These are phyloP conservation scores for Castanea sativa DNA, from an alignment of 306 rosid genomes.

Conservation along the genomic window DNA sequence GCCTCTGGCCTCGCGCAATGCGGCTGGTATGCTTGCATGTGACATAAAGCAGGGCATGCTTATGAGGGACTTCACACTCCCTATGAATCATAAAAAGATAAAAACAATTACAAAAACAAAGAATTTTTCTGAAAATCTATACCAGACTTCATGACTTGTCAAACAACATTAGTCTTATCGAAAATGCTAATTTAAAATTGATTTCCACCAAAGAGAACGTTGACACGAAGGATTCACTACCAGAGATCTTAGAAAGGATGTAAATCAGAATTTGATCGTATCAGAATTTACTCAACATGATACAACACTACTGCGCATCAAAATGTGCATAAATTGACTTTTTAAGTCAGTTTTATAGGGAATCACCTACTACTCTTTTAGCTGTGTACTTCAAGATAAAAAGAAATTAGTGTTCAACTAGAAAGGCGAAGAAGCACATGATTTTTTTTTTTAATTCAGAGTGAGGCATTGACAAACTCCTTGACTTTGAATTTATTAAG, in stretches of 20 bases:
- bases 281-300: not conserved
- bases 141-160: not conserved
- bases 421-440: not conserved
- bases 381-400: not conserved
- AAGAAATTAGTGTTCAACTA: not conserved
- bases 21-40: slow-evolving; percentile 82
- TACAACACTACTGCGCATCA: not conserved
- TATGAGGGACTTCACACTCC: slow-evolving; percentile 90
- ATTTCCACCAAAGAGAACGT: not conserved
- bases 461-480: not conserved
- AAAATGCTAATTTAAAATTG: not conserved
- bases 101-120: not conserved
- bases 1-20: slow-evolving; percentile 79
- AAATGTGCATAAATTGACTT: not conserved
- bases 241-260: not conserved
- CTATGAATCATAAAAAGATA: slow-evolving; percentile 32
- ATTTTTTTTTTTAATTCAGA: not conserved
- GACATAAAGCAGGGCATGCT: slow-evolving; percentile 87
- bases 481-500: not conserved
- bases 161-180: not conserved
- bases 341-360: not conserved
- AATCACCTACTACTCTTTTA: not conserved
- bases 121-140: not conserved
- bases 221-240: not conserved
- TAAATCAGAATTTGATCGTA: not conserved